These are phyloP conservation scores for Mrakia hoshinonis DNA, from an alignment of 768 basidiomycete species.

Conservation along the genomic window DNA sequence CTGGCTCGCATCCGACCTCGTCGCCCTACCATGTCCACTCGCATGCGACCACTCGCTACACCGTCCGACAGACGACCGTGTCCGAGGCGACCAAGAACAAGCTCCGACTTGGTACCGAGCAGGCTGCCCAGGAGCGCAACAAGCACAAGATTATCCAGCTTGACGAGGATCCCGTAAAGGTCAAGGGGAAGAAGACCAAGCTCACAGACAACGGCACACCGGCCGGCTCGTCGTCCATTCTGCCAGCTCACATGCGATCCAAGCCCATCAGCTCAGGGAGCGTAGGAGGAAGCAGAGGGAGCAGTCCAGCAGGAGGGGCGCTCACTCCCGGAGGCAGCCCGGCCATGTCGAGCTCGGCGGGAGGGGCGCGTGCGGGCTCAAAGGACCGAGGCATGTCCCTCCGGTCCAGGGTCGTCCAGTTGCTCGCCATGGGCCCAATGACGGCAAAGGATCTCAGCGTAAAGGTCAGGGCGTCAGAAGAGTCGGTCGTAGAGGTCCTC, in stretches of 20 bases:
- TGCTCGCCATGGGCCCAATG: constrained; percentile 24
- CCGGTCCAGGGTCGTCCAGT: constrained; percentile 18
- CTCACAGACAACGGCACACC: neutral
- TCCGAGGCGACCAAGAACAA: constrained; percentile 25
- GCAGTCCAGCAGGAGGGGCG: constrained; percentile 8
- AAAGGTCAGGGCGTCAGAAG: constrained; percentile 14
- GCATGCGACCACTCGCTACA: constrained; percentile 13
- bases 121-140: constrained; percentile 17
- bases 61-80: constrained; percentile 25
- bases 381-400: constrained; percentile 7
- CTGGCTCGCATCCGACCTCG: neutral
- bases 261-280: neutral
- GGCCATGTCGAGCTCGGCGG: neutral
- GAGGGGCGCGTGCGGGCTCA: constrained; percentile 1
- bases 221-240: neutral
- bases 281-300: neutral
- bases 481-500: constrained; percentile 4
- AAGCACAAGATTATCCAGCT: constrained; percentile 26
- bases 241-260: neutral
- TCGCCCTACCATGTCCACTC: constrained; percentile 14
- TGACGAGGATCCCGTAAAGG: constrained; percentile 12
- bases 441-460: neutral
- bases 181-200: constrained; percentile 9
- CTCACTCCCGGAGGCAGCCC: neutral
- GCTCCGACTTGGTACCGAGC: constrained; percentile 18